Base-by-base conservation (phyloP, 2,329 filamentous ascomycete species). In the Claviceps capensis region DNA sequence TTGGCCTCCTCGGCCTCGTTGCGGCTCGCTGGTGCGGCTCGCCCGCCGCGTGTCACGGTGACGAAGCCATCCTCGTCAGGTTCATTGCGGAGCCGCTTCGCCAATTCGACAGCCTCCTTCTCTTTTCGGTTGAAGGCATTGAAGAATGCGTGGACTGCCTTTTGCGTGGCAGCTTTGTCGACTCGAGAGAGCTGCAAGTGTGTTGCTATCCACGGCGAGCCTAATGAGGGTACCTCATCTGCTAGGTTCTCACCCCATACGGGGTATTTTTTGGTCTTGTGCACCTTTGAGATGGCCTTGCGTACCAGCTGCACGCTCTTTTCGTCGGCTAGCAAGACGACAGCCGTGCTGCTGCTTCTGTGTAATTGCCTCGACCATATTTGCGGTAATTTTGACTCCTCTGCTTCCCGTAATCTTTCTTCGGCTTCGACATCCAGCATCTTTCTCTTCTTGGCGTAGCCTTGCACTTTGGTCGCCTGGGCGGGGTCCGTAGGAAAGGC, bases 41-140 rank as follows among this genome's bases (percentile, higher is more conserved):
- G 74, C 41, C 86, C 86, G 26, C 89, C 89, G 51, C 86, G 78
- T 1, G 83, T 86, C 23, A 98, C 93, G 3, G 90, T 97, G 48
- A 97, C 78, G 65, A 98, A 98, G 2, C 93, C 93, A 66, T 98
- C 93, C 62, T 88, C 90, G 66, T 98, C 93, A 0, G 91, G 88
- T 61, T 88, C 83, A 59, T 85, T 84, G 55, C 87, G 81, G 55
- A 84, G 72, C 52, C 78, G 72, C 69, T 79, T 82, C 63, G 70
- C 85, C 63, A 73, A 76, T 69, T 72, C 82, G 57, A 62, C 76
- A 59, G 73, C 83, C 67, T 74, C 83, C 69, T 67, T 81, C 74
- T 78, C 86, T 70, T 74, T 87, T 70, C 63, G 78, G 70, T 75
- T 85, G 71, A 89, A 97, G n/a, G 82, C 74, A 22, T 79, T 77